Evolutionary conservation across 2,329 filamentous ascomycete species (phyloP), one percentile per base, ranked within the genome.

Genomic region (Verticillium nonalfalfae): DNA sequence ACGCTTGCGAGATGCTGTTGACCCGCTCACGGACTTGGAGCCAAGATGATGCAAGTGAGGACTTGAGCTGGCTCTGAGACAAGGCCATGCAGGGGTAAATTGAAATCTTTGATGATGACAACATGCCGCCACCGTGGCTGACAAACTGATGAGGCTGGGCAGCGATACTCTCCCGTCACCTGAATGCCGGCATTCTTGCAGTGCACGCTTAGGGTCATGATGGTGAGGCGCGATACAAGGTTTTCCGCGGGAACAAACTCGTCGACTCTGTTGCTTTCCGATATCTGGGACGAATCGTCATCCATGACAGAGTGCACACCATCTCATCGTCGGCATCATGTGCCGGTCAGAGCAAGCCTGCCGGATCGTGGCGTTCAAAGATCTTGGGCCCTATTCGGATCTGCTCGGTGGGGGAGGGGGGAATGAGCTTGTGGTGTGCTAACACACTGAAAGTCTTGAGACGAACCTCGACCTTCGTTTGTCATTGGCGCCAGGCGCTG

Each of bases 331-430:
- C 26, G 26, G 21, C 7, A 36, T 21, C n/a, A 10, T 50, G 45
- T 26, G 45, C 4, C 39, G 15, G 39, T 7, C n/a, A 21, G 18
- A 26, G 45, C 45, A 50, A 21, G 45, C 35, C 33, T 26, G 38
- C 54, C 55, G 31, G 56, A 60, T 58, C 57, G 57, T 58, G 57
- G 57, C 57, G 57, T 14, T 6, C 15, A 15, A 26, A 58, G 38
- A 58, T 58, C 57, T 45, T 33, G n/a, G 56, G n/a, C 15, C n/a
- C 39, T 14, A 15, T 14, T 45, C n/a, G n/a, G 39, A 15, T 45
- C 14, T 18, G 9, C 26, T 50, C 45, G 45, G 45, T 18, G 3
- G 31, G 55, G 10, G 31, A 35, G 55, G 55, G 33, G 56, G 18
- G 7, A 15, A 18, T 11, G 31, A 21, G 26, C 3, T 26, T 26